Percentiles rank a stretch among this genome's conserved stretches.
Conservation (phyloP, 441 rosid genomes). For the Aleurites moluccanus region DNA sequence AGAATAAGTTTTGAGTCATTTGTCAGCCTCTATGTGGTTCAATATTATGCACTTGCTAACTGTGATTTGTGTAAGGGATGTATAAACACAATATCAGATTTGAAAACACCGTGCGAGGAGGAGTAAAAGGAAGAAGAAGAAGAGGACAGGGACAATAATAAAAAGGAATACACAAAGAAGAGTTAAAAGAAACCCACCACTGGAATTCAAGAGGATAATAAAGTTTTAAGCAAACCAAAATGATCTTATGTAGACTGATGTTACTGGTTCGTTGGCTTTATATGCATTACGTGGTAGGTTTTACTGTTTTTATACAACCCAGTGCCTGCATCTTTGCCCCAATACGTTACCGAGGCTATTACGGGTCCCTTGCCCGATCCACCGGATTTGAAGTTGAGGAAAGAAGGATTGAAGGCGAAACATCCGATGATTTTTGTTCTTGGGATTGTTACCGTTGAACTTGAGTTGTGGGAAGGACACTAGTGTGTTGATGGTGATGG, state of each 20-base stretch:
- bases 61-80: too few species aligned
- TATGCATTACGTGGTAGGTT: constrained; percentile 82
- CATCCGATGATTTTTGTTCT: constrained; percentile 95
- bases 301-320: constrained; percentile 75
- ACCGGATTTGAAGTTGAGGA: constrained; percentile 81
- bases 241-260: constrained; percentile 87
- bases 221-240: neutral
- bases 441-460: constrained; percentile 93
- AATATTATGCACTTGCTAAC: too few species aligned
- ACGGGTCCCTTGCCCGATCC: constrained; percentile 89
- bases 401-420: constrained; percentile 47
- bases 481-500: too few species aligned
- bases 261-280: constrained; percentile 82
- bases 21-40: too few species aligned
- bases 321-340: constrained; percentile 84
- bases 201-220: neutral
- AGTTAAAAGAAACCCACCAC: constrained; percentile 8
- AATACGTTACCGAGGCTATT: constrained; percentile 81
- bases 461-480: too few species aligned
- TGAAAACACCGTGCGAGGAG: neutral
- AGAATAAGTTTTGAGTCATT: too few species aligned
- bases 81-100: constrained; percentile 21
- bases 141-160: constrained; percentile 30
- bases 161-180: constrained; percentile 34
- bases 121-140: constrained; percentile 17